A percentile compares a stretch with the other conserved stretches of the same genome.
Evolutionary conservation across 495 filamentous ascomycete genomes (phyloP).

Genomic region (Trichoderma gamsii): DNA sequence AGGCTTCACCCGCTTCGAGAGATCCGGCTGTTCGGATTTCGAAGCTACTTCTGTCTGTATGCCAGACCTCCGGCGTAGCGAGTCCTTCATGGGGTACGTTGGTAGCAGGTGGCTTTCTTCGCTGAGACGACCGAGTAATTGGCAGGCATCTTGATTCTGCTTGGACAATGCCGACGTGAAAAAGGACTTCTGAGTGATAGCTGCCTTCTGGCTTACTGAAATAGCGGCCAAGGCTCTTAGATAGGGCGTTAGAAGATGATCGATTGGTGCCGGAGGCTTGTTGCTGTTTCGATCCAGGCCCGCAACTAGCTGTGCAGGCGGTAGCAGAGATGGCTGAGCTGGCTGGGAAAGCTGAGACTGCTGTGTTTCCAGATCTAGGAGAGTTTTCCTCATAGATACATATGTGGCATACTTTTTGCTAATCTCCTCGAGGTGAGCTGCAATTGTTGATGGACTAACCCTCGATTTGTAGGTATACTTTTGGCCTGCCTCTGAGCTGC

Average conservation of each 20-base stretch:
- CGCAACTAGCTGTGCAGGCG: slow-evolving; percentile 22
- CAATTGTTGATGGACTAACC: slow-evolving; percentile 42
- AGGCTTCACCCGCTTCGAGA: slow-evolving; percentile 35
- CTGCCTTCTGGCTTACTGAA: slow-evolving; percentile 54
- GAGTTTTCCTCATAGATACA: slow-evolving; percentile 36
- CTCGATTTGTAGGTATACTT: slow-evolving; percentile 27
- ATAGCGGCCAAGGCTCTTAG: slow-evolving; percentile 49
- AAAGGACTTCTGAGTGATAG: slow-evolving; percentile 60
- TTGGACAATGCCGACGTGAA: slow-evolving; percentile 51
- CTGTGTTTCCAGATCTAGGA: slow-evolving; percentile 32
- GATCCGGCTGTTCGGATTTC: slow-evolving; percentile 26
- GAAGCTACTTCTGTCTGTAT: slow-evolving; percentile 24
- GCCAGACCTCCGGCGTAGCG: slow-evolving; percentile 21
- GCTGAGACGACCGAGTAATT: slow-evolving; percentile 51
- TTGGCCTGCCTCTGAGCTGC: slow-evolving; percentile 35
- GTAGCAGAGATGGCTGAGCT: slow-evolving; percentile 26
- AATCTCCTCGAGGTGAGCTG: slow-evolving; percentile 34
- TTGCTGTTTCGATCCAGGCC: slow-evolving; percentile 6
- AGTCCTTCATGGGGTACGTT: slow-evolving; percentile 47
- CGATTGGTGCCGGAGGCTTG: slow-evolving; percentile 16
- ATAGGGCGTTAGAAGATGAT: slow-evolving; percentile 47
- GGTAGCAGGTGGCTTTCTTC: slow-evolving; percentile 68
- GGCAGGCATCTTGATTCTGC: slow-evolving; percentile 52
- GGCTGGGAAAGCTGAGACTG: slow-evolving; percentile 14
- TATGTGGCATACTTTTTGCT: slow-evolving; percentile 45